A percentile compares a stretch with the other conserved stretches of the same genome.
Conservation (phyloP, 2,329 filamentous ascomycete species). For the Colletotrichum truncatum region DNA sequence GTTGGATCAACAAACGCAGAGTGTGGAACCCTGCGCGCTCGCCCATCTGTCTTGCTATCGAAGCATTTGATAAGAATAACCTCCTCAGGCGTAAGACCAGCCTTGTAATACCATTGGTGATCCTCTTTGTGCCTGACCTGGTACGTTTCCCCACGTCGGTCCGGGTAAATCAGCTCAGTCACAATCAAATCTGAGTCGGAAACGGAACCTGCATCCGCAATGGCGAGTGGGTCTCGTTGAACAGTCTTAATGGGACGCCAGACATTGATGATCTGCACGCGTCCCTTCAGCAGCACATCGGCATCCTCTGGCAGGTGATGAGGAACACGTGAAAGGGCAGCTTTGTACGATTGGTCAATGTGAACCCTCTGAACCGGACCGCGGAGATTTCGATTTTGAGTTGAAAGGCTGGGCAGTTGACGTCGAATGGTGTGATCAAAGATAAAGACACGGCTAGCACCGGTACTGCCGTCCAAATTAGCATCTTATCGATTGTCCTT, state of each 20-base stretch:
- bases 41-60: slow-evolving; percentile 64
- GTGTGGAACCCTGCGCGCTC: slow-evolving; percentile 63
- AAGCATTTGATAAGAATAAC: slow-evolving; percentile 70
- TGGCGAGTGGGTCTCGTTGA: slow-evolving; percentile 60
- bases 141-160: slow-evolving; percentile 60
- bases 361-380: slow-evolving; percentile 61
- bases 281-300: slow-evolving; percentile 50
- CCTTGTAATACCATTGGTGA: slow-evolving; percentile 64
- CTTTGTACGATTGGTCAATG: slow-evolving; percentile 61
- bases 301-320: slow-evolving; percentile 57
- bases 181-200: slow-evolving; percentile 59
- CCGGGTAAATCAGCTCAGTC: slow-evolving; percentile 59
- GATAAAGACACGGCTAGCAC: slow-evolving; percentile 63
- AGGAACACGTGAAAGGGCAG: slow-evolving; percentile 48
- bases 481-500: not conserved
- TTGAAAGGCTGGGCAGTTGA: slow-evolving; percentile 56
- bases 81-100: slow-evolving; percentile 60
- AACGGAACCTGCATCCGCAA: slow-evolving; percentile 61
- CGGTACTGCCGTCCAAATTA: slow-evolving; percentile 55
- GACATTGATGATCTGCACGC: slow-evolving; percentile 63
- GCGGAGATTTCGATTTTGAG: slow-evolving; percentile 48
- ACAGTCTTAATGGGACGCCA: slow-evolving; percentile 62
- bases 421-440: slow-evolving; percentile 69
- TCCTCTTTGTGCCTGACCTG: slow-evolving; percentile 48
- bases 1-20: slow-evolving; percentile 61